Base-by-base conservation (phyloP, 2,329 filamentous ascomycete genomes). In the Aphanocladium album region DNA sequence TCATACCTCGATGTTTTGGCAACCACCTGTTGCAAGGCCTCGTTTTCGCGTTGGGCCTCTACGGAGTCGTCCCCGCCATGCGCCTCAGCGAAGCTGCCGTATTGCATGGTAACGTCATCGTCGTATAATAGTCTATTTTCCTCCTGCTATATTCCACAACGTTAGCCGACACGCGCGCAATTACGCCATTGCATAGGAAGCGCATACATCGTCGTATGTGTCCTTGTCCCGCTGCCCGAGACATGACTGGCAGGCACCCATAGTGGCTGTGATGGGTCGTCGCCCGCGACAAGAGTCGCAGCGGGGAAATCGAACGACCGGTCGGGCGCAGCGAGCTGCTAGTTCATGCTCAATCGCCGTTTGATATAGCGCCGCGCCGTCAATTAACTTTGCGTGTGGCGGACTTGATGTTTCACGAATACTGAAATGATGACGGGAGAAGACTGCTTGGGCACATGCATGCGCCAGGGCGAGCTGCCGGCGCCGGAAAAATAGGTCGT, bases 181-280 rank as follows among this genome's bases (percentile, higher is more conserved):
- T 9, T 33, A 39, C 12, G 11, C 17, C 52, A 19, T 33, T 3
- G 39, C 8, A 19, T 16, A 11, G 41, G n/a, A 35, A 21, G 27
- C 30, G 67, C 77, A 62, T 67, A 85, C 83, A 74, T 86, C 83
- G 37, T 85, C 83, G 62, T 80, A 80, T 35, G 74, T 72, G 64
- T 84, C 81, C 65, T 75, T 76, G 57, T 77, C 75, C 60, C 78
- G 77, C 64, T 75, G 72, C 64, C 84, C 83, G 49, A 88, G 73
- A 68, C 85, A 88, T 60, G 84, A 87, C 63, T 80, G 77, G 72
- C 84, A 87, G 71, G 78, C 78, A 62, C 85, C 85, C 85, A 87
- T 87, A 45, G 43, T 61, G 46, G 37, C 37, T 35, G 43, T 53
- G 35, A 21, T 19, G 53, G 54, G 45, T 60, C 27, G 41, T 33